These are phyloP conservation scores for Chytriomyces sp. DNA, from an alignment of 192 early-diverging fungal species.

Conservation along the genomic window DNA sequence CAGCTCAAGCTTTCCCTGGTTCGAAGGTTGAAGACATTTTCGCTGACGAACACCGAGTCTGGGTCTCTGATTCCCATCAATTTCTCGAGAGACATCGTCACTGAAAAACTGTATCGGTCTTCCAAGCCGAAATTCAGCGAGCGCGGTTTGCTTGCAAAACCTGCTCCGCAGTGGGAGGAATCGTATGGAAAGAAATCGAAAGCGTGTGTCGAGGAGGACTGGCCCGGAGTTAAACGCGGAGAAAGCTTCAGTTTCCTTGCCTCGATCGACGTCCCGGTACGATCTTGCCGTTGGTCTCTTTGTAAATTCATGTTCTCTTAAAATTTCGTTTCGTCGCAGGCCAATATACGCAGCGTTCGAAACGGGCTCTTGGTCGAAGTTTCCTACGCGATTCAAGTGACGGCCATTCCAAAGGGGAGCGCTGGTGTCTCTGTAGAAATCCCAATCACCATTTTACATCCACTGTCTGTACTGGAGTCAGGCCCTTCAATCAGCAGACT, in stretches of 20 bases:
- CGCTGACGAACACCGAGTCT: slow-evolving; percentile 8
- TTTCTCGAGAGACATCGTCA: slow-evolving; percentile 41
- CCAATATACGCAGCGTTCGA: slow-evolving; percentile 42
- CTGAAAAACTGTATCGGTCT: slow-evolving; percentile 29
- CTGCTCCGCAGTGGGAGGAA: slow-evolving; percentile 35
- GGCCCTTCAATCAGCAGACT: neutral
- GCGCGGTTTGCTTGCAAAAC: slow-evolving; percentile 3
- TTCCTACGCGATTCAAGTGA: slow-evolving; percentile 51
- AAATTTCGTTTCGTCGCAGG: slow-evolving; percentile 18
- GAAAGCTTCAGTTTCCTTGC: slow-evolving; percentile 35
- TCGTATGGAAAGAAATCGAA: neutral
- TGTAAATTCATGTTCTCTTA: slow-evolving; percentile 15
- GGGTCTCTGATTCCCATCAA: slow-evolving; percentile 40
- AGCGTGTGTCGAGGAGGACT: slow-evolving; percentile 15
- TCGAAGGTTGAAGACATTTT: slow-evolving; percentile 53
- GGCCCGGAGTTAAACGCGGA: slow-evolving; percentile 46
- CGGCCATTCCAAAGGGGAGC: slow-evolving; percentile 36
- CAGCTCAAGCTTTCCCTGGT: slow-evolving; percentile 42
- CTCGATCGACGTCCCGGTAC: slow-evolving; percentile 50
- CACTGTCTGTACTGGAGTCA: slow-evolving; percentile 33
- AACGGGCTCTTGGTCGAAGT: slow-evolving; percentile 49
- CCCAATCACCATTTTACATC: slow-evolving; percentile 54
- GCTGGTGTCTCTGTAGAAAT: slow-evolving; percentile 41
- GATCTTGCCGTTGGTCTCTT: neutral
- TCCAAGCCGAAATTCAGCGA: neutral